phyloP scores from a whole-genome alignment of 768 basidiomycete species.

The Lactarius evosmus region DNA sequence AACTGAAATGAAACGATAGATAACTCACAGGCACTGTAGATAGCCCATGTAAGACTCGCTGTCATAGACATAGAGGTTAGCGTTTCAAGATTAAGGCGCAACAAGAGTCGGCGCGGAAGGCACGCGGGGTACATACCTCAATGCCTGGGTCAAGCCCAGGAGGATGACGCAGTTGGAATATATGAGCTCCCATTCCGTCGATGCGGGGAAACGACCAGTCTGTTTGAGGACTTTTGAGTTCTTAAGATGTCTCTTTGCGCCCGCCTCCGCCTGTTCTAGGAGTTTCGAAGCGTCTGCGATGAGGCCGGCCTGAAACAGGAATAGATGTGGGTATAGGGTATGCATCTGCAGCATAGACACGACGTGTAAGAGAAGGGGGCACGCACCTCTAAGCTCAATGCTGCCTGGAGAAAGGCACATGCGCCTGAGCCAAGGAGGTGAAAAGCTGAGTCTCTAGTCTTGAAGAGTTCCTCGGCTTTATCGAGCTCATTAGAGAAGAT shows the following conservation, averaged over 20 bases:
- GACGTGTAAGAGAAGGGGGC: background rate
- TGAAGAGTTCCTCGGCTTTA: conserved; percentile 51
- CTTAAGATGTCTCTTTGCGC: conserved; percentile 51
- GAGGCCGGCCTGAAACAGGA: conserved; percentile 44
- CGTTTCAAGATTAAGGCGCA: background rate
- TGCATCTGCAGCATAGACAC: background rate
- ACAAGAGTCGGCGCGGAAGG: background rate
- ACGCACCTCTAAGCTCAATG: conserved; percentile 73
- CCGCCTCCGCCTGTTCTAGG: conserved; percentile 58
- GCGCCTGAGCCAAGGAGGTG: conserved; percentile 72
- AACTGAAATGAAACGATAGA: conserved; percentile 24
- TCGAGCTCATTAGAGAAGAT: conserved; percentile 68
- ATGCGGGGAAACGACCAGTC: conserved; percentile 50
- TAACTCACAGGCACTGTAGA: conserved; percentile 66
- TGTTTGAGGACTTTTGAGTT: conserved; percentile 36
- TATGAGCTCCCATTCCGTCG: conserved; percentile 74
- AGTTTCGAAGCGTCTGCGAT: conserved; percentile 60
- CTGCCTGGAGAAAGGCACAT: conserved; percentile 72
- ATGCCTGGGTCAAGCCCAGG: conserved; percentile 64
- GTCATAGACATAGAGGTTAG: conserved; percentile 13
- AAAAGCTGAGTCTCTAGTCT: conserved; percentile 56
- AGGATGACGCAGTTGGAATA: conserved; percentile 71
- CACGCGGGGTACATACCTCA: conserved; percentile 46
- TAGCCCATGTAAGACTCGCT: conserved; percentile 80
- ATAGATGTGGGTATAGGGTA: conserved; percentile 2